A percentile compares a stretch with the other conserved stretches of the same genome.
phyloP scores from a whole-genome alignment of 805 yeast species.

The Teunomyces panamensis region DNA sequence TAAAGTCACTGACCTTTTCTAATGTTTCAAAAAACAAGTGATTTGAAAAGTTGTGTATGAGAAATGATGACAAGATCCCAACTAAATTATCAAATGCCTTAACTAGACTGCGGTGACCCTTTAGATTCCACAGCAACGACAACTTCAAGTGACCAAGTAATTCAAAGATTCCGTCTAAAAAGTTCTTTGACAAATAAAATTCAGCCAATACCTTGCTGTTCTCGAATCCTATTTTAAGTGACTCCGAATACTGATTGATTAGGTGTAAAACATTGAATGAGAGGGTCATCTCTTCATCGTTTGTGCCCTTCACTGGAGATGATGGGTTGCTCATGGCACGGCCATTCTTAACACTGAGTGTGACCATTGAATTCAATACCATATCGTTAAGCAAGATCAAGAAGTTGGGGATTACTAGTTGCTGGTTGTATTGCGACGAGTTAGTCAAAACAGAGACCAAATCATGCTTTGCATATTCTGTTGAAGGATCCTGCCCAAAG shows the following conservation, averaged over 20 bases:
- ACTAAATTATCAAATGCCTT: slow-evolving; percentile 25
- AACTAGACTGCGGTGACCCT: slow-evolving; percentile 15
- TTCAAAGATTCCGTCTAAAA: slow-evolving; percentile 40
- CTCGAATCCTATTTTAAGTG: slow-evolving; percentile 28
- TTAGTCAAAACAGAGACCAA: slow-evolving; percentile 1
- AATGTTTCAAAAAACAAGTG: slow-evolving; percentile 23
- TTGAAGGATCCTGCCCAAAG: slow-evolving; percentile 36
- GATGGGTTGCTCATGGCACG: slow-evolving; percentile 32
- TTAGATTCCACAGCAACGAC: slow-evolving; percentile 21
- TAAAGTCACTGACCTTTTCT: slow-evolving; percentile 30
- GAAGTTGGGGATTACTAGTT: slow-evolving; percentile 46
- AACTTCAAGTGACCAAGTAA: slow-evolving; percentile 32
- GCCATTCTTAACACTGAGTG: slow-evolving; percentile 28
- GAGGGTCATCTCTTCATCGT: slow-evolving; percentile 17
- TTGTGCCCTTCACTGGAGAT: slow-evolving; percentile 20
- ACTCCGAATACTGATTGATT: slow-evolving; percentile 30
- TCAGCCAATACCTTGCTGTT: slow-evolving; percentile 17
- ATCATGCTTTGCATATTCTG: neutral
- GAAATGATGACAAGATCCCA: slow-evolving; percentile 32
- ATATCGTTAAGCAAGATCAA: slow-evolving; percentile 31
- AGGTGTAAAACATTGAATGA: slow-evolving; percentile 35
- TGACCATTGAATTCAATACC: slow-evolving; percentile 31
- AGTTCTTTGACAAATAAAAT: slow-evolving; percentile 27
- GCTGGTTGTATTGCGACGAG: slow-evolving; percentile 10
- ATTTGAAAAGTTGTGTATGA: slow-evolving; percentile 26